A percentile compares a stretch with the other conserved stretches of the same genome.
These are phyloP conservation scores for Ceratocystis harringtonii DNA, from an alignment of 2,329 filamentous ascomycete genomes.

Conservation along the genomic window DNA sequence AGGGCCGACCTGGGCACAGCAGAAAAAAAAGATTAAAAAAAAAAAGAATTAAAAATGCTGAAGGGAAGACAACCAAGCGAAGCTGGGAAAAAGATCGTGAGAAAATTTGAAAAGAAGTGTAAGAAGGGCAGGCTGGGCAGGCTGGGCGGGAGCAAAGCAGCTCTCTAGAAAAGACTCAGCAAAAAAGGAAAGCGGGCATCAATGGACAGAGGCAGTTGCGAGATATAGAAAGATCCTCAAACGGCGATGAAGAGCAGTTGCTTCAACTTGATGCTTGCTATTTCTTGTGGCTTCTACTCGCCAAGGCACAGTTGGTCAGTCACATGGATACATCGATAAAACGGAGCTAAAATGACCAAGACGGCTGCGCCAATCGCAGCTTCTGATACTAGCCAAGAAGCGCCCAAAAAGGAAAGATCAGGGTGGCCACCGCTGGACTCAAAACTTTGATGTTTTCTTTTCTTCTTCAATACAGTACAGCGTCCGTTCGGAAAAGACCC, in stretches of 20 bases:
- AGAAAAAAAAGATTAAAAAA: not conserved
- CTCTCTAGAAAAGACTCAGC: not conserved
- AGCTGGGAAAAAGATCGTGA: not conserved
- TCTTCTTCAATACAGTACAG: not conserved
- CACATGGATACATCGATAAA: constrained; percentile 7
- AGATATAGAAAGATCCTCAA: constrained; percentile 8
- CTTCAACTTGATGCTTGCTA: constrained; percentile 1
- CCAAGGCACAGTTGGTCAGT: not conserved
- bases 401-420: constrained; percentile 6
- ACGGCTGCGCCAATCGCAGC: constrained; percentile 4
- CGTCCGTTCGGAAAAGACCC: not conserved
- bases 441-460: not conserved
- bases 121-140: constrained; percentile 4
- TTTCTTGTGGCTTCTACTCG: not conserved
- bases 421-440: not conserved
- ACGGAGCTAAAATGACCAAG: constrained; percentile 8
- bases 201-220: not conserved
- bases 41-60: not conserved
- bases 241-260: constrained; percentile 7
- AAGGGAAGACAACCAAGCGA: not conserved
- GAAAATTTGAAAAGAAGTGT: constrained; percentile 6
- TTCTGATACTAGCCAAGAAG: not conserved
- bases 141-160: not conserved
- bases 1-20: constrained; percentile 2
- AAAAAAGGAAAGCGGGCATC: not conserved